Evolutionary conservation across 768 basidiomycete species (phyloP).

Genomic region (Heimioporus sp.): DNA sequence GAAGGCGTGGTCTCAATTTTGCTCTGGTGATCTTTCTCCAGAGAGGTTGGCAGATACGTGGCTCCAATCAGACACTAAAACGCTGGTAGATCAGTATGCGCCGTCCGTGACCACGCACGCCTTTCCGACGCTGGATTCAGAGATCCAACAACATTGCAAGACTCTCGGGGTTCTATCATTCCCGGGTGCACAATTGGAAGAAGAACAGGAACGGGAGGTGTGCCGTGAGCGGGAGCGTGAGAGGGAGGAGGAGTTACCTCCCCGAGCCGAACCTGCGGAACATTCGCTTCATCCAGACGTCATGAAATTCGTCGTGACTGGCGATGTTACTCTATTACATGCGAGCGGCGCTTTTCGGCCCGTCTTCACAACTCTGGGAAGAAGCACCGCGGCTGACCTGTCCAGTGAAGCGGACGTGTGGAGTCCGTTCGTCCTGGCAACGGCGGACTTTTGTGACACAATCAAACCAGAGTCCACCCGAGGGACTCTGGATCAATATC

Average conservation of each 20-base stretch:
- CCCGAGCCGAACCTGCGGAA: neutral
- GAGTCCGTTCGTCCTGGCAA: neutral
- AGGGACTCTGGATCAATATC: neutral
- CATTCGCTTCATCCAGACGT: slow-evolving; percentile 3
- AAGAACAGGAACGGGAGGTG: slow-evolving; percentile 40
- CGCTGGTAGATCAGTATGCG: slow-evolving; percentile 34
- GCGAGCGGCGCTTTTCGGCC: neutral
- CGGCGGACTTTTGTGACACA: neutral
- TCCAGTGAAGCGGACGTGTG: neutral
- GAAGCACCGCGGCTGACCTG: neutral
- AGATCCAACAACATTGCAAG: slow-evolving; percentile 5
- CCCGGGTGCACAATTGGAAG: slow-evolving; percentile 27
- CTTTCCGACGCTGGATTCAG: neutral
- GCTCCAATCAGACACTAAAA: slow-evolving; percentile 37
- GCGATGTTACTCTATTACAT: neutral
- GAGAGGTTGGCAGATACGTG: slow-evolving; percentile 21
- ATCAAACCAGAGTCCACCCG: neutral
- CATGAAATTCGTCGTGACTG: neutral
- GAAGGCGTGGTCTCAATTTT: slow-evolving; percentile 12
- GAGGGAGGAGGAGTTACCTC: neutral
- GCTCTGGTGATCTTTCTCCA: neutral
- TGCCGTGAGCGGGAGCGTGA: neutral
- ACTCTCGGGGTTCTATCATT: slow-evolving; percentile 7
- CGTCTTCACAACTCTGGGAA: neutral
- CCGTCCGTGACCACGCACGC: neutral